Evolutionary conservation across 148 eudicot species (phyloP).

Genomic region (Amaranthus cruentus): DNA sequence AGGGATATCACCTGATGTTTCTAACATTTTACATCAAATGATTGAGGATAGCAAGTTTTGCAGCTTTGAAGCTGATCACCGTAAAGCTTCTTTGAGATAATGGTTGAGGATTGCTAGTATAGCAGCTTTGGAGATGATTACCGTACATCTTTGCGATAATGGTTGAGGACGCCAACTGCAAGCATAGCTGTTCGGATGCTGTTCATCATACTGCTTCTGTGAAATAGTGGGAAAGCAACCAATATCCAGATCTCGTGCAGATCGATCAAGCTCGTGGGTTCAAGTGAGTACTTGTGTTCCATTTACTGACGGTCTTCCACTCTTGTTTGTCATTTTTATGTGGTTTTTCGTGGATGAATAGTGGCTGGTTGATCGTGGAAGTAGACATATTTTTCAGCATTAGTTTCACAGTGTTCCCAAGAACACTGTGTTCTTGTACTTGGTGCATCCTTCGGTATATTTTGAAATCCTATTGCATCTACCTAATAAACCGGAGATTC

Average conservation of each 20-base stretch:
- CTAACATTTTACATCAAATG: conserved; percentile 54
- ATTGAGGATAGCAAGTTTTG: conserved; percentile 35
- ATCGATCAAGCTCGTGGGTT: background rate
- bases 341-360: background rate
- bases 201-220: conserved; percentile 27
- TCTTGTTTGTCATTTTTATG: background rate
- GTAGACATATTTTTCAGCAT: background rate
- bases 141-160: conserved; percentile 33
- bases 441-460: conserved; percentile 1
- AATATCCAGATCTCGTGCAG: background rate
- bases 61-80: conserved; percentile 22
- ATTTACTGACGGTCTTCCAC: background rate
- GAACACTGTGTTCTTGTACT: background rate
- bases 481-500: too few species aligned
- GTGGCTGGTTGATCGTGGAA: background rate
- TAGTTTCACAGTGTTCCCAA: background rate
- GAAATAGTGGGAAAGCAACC: conserved; percentile 13
- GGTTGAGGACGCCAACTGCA: conserved; percentile 31
- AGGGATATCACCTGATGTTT: conserved; percentile 48
- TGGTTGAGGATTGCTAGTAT: conserved; percentile 36
- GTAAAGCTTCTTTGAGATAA: conserved; percentile 30
- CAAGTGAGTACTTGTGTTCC: background rate
- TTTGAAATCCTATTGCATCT: background rate
- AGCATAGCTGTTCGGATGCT: conserved; percentile 24
- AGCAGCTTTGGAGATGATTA: conserved; percentile 19